phyloP scores from a whole-genome alignment of 352 stramenopile species.

The Lagenidium giganteum region DNA sequence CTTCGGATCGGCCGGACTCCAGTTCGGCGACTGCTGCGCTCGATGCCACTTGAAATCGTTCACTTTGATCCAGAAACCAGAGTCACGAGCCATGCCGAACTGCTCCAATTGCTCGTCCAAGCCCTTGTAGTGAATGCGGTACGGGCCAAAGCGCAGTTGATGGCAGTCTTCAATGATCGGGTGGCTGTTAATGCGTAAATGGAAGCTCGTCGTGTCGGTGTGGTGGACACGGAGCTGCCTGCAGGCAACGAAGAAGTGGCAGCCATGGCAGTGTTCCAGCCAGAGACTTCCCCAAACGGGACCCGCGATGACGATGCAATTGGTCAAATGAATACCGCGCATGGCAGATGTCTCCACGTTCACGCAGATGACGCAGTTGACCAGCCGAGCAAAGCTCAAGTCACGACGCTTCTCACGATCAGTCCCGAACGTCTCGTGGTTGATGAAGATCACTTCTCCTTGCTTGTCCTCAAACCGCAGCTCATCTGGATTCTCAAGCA shows the following conservation, averaged over 20 bases:
- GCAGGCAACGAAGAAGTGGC: conserved; percentile 78
- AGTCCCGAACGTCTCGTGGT: conserved; percentile 38
- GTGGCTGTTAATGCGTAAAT: conserved; percentile 77
- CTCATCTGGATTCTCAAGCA: conserved; percentile 42
- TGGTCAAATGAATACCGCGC: conserved; percentile 54
- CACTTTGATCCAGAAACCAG: conserved; percentile 80
- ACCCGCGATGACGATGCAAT: conserved; percentile 71
- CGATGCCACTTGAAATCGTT: conserved; percentile 93
- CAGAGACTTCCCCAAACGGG: conserved; percentile 82
- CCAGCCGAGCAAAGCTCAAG: conserved; percentile 65
- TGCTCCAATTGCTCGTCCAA: conserved; percentile 57
- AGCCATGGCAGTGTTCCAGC: conserved; percentile 73
- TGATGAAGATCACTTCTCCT: conserved; percentile 67
- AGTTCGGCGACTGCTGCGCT: conserved; percentile 83
- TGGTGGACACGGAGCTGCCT: conserved; percentile 85
- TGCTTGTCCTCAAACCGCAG: conserved; percentile 49
- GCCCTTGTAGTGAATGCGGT: conserved; percentile 55
- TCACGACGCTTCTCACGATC: conserved; percentile 40
- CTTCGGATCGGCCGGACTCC: conserved; percentile 57
- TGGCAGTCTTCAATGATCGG: conserved; percentile 91
- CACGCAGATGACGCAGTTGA: conserved; percentile 68
- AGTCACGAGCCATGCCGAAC: conserved; percentile 44
- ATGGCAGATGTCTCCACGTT: conserved; percentile 70
- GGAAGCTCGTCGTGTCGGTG: conserved; percentile 62
- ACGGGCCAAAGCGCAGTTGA: conserved; percentile 76